These are phyloP conservation scores for Fragaria ananassa DNA, from an alignment of 306 rosid genomes.

Conservation along the genomic window DNA sequence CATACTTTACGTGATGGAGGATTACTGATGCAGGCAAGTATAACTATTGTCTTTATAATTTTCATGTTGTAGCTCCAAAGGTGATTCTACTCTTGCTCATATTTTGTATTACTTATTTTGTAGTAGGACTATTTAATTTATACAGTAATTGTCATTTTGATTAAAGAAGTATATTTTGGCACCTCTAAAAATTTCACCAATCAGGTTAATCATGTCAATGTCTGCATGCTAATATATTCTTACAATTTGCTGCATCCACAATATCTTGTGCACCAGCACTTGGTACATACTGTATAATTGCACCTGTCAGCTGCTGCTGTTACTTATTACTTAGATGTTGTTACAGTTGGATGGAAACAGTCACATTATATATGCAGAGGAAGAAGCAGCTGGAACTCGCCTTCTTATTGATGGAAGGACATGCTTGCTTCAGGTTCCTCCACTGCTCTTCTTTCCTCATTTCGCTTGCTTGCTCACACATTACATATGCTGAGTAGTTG, in stretches of 20 bases:
- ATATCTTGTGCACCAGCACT: not conserved
- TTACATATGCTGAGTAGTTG: constrained; percentile 26
- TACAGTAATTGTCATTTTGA: not conserved
- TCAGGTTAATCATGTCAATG: not conserved
- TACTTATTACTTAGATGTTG: constrained; percentile 30
- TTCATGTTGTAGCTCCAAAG: constrained; percentile 1
- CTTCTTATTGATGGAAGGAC: constrained; percentile 99
- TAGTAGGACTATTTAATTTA: not conserved
- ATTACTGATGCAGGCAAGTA: constrained; percentile 95
- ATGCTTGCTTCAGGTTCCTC: constrained; percentile 94
- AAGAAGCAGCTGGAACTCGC: constrained; percentile 99
- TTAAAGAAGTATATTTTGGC: not conserved
- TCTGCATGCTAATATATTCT: not conserved
- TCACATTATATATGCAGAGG: constrained; percentile 95
- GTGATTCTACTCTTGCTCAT: constrained; percentile 8
- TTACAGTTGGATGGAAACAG: constrained; percentile 96
- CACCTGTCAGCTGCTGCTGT: not conserved
- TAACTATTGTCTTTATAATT: constrained; percentile 24
- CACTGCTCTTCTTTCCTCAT: constrained; percentile 21
- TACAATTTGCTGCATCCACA: not conserved
- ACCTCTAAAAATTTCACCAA: not conserved
- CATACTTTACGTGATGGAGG: constrained; percentile 99
- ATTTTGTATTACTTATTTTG: not conserved
- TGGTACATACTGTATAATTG: not conserved
- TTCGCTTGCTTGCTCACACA: not conserved